Evolutionary conservation across 208 protist species (phyloP).

Genomic region (Zelonia costaricensis): DNA sequence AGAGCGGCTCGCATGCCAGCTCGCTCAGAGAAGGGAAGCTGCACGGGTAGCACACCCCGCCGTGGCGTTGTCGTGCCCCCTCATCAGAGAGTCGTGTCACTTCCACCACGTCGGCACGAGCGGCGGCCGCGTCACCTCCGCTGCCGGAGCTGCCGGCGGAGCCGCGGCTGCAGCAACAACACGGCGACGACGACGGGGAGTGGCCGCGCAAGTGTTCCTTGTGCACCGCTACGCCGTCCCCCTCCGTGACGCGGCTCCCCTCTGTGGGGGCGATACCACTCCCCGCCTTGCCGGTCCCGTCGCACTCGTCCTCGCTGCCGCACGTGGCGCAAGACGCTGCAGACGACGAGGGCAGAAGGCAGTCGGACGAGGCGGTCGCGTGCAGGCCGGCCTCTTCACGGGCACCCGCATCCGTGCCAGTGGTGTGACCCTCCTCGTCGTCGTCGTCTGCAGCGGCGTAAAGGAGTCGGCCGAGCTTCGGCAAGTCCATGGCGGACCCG

Average conservation of each 20-base stretch:
- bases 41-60: constrained; percentile 28
- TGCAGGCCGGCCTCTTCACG: background rate
- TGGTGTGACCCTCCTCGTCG: background rate
- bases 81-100: constrained; percentile 42
- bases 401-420: background rate
- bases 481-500: constrained; percentile 24
- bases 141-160: background rate
- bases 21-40: constrained; percentile 32
- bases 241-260: too few species aligned
- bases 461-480: constrained; percentile 42
- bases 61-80: constrained; percentile 27
- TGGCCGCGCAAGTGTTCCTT: too few species aligned
- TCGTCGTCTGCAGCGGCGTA: constrained; percentile 26
- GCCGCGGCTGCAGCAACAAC: background rate
- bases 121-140: constrained; percentile 4
- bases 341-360: too few species aligned
- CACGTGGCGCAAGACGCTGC: too few species aligned
- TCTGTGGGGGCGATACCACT: too few species aligned
- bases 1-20: constrained; percentile 9
- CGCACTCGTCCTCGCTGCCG: too few species aligned
- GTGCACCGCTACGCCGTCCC: too few species aligned
- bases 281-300: too few species aligned
- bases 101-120: constrained; percentile 17
- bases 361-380: too few species aligned
- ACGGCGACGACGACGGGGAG: too few species aligned